phyloP scores from a whole-genome alignment of 1,139 yeast genomes.

The Kodamaea plutei region DNA sequence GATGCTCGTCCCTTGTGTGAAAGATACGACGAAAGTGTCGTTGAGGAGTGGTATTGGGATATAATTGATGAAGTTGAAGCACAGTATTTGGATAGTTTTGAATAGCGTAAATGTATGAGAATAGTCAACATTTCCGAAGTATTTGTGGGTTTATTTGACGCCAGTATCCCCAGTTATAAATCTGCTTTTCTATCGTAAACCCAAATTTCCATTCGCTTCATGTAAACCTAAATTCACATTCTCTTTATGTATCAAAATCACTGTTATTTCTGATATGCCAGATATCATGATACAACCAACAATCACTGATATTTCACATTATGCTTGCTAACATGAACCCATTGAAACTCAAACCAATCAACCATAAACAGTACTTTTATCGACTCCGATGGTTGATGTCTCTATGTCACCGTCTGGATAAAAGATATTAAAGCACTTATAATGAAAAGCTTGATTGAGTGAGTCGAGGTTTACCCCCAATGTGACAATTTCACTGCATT shows the following conservation, averaged over 20 bases:
- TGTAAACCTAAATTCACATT: no score
- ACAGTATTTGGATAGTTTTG: conserved; percentile 41
- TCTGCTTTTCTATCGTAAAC: no score
- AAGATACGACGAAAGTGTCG: conserved; percentile 64
- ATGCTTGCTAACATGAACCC: no score
- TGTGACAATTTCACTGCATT: conserved; percentile 57
- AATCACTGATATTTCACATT: no score
- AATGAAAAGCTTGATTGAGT: conserved; percentile 45
- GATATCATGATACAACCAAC: no score
- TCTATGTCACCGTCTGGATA: conserved; percentile 17
- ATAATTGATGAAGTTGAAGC: conserved; percentile 81
- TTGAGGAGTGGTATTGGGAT: conserved; percentile 83
- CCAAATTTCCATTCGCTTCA: no score
- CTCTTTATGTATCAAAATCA: no score
- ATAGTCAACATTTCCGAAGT: no score
- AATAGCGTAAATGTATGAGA: not conserved
- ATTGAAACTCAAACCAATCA: no score
- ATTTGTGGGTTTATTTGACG: not conserved
- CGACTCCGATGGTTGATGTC: conserved; percentile 17
- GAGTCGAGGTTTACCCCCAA: conserved; percentile 38
- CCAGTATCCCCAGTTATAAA: no score
- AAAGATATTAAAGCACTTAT: conserved; percentile 40
- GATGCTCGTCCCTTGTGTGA: conserved; percentile 50
- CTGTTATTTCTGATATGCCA: no score
- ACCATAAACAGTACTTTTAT: no score